Evolutionary conservation across 164 flowering plant species (phyloP), one percentile per base, ranked within the genome.

Genomic region (Macadamia integrifolia): DNA sequence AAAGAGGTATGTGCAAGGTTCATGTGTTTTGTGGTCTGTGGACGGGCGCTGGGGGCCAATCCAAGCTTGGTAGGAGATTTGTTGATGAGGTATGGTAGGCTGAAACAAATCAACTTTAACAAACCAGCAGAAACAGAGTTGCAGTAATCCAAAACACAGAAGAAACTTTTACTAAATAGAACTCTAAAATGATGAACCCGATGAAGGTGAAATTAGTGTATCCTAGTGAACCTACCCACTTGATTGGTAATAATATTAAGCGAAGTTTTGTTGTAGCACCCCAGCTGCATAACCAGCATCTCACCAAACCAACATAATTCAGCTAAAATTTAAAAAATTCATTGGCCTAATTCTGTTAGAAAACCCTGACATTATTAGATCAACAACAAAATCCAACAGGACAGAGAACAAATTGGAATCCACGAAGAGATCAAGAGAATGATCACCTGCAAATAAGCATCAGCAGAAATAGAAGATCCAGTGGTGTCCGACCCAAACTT

Each of bases 401-500:
- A 23, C 23, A 23, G 23, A 23, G 23, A 50, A 18, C 13, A 63
- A 29, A 28, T 23, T 9, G 57, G 60, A 56, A 68, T 68, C 76
- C 3, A 49, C 23, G 23, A 23, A 58, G 1, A 60, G 62, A 60
- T 32, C 8, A 8, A 35, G 23, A 57, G 58, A 66, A 43, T 60
- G 43, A 8, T 58, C 32, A 72, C 61, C 66, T 66, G 63, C 42
- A 31, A 29, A 15, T 8, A n/a, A 10, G 48, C 1, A 46, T 58
- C 66, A 55, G 53, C 46, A 23, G 23, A 23, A 23, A 23, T 23
- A 23, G 23, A 23, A 23, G 61, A 29, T 29, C 6, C 40, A 40
- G 35, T 46, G 31, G 13, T 6, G 96, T 87, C 0, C 96, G 82
- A 8, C 98, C 98, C 3, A 97, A 88, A 0, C 98, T 98, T 78